These are phyloP conservation scores for Suhomyces coccinellae DNA, from an alignment of 1,139 yeast species.

Conservation along the genomic window DNA sequence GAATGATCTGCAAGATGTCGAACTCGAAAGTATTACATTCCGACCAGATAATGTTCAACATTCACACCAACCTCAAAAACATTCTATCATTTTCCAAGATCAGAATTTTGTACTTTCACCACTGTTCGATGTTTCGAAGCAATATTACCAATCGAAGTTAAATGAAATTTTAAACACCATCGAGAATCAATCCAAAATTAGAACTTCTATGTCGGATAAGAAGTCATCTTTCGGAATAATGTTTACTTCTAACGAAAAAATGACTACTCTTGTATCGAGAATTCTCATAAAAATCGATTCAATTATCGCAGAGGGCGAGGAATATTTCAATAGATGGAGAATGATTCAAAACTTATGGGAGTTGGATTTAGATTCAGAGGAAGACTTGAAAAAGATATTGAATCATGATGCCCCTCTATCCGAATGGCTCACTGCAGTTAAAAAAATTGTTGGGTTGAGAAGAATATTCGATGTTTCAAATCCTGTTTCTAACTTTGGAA, in stretches of 20 bases:
- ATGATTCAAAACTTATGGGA: slow-evolving; percentile 64
- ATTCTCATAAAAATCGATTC: slow-evolving; percentile 22
- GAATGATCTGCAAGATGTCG: neutral
- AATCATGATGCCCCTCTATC: slow-evolving; percentile 31
- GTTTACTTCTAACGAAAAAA: neutral
- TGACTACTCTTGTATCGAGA: slow-evolving; percentile 1
- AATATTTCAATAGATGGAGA: slow-evolving; percentile 53
- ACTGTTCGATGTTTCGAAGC: slow-evolving; percentile 24
- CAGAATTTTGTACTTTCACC: slow-evolving; percentile 44
- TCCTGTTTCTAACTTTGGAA: slow-evolving; percentile 36
- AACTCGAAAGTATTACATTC: neutral
- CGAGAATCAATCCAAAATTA: slow-evolving; percentile 17
- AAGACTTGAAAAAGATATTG: slow-evolving; percentile 24
- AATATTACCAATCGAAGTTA: slow-evolving; percentile 5
- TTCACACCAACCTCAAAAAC: slow-evolving; percentile 16
- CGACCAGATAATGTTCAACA: too few relatives aligned
- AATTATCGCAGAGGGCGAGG: slow-evolving; percentile 25
- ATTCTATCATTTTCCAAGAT: slow-evolving; percentile 43
- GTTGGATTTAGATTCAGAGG: slow-evolving; percentile 23
- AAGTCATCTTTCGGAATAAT: neutral
- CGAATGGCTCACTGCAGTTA: slow-evolving; percentile 50
- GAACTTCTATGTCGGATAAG: neutral
- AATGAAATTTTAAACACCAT: slow-evolving; percentile 10
- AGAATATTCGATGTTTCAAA: slow-evolving; percentile 54
- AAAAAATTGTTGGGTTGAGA: slow-evolving; percentile 48